phyloP scores from a whole-genome alignment of 495 filamentous ascomycete species.

The Pyrenula aspistea region DNA sequence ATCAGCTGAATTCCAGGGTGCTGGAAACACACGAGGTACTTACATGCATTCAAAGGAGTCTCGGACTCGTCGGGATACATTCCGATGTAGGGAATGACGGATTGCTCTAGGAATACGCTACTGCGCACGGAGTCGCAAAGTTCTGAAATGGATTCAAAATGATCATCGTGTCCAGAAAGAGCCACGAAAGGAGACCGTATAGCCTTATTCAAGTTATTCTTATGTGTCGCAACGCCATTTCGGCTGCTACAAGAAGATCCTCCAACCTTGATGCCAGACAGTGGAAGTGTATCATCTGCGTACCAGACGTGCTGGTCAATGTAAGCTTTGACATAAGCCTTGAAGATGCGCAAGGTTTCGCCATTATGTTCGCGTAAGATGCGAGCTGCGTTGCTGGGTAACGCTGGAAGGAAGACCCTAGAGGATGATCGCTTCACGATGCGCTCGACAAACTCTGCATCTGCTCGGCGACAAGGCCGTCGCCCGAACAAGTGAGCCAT shows the following conservation, averaged over 20 bases:
- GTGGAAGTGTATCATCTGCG: constrained; percentile 41
- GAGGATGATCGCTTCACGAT: constrained; percentile 40
- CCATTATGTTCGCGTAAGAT: constrained; percentile 50
- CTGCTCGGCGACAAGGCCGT: constrained; percentile 22
- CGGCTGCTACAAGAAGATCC: constrained; percentile 8
- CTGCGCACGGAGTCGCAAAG: constrained; percentile 48
- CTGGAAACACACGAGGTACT: no score
- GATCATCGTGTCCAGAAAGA: constrained; percentile 53
- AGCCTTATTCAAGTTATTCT: constrained; percentile 21
- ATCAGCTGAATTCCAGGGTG: no score
- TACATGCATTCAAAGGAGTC: constrained; percentile 52
- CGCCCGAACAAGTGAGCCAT: constrained; percentile 60
- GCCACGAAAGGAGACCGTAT: constrained; percentile 50
- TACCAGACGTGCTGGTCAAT: constrained; percentile 45
- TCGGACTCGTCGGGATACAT: constrained; percentile 38
- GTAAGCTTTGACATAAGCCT: constrained; percentile 56
- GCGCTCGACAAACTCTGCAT: constrained; percentile 16
- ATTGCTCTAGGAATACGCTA: constrained; percentile 60
- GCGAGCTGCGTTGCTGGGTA: constrained; percentile 42
- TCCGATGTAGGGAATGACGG: constrained; percentile 54
- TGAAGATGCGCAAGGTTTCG: constrained; percentile 48
- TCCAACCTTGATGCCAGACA: constrained; percentile 38
- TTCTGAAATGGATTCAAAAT: constrained; percentile 47
- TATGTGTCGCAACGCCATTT: constrained; percentile 12
- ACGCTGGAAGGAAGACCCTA: constrained; percentile 45